Evolutionary conservation across 2,329 filamentous ascomycete genomes (phyloP), one percentile per base, ranked within the genome.

Genomic region (Rhynchosporium graminicola): DNA sequence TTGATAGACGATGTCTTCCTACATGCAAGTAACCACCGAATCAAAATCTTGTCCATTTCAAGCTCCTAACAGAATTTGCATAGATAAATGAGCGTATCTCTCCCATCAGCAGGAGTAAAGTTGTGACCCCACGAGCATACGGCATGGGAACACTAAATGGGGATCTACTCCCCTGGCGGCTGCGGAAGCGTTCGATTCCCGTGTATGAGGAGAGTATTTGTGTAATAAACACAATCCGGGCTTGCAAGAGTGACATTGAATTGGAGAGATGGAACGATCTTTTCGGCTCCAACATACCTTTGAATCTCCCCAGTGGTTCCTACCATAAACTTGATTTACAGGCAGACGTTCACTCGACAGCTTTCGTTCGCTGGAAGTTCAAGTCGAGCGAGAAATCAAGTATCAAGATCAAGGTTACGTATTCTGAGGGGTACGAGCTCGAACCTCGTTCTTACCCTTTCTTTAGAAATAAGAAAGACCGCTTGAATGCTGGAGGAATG

Each of bases 1-100:
- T 57, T 72, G 9, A 59, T 71, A 0, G 76, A 78, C 31, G 77
- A 79, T 64, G 73, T 72, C 1, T 79, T 79, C 63, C 70, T 79
- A 3, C 77, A 79, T 69, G 75, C 78, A 66, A 69, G 52, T 6
- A 42, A 12, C 40, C 8, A 48, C 28, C 13, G 36, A 12, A 45
- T n/a, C 15, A 31, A 3, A 4, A 46, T 71, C 45, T 26, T 31
- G 20, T 3, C 7, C 43, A 46, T 7, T 7, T 20, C 8, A n/a
- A 46, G 26, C 8, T 46, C 4, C n/a, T 26, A 6, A 46, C 46
- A 28, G 8, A 40, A 47, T 12, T 46, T 28, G 7, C 20, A 2
- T 29, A 73, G 69, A 72, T 73, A 51, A 69, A 62, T 52, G 70
- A 73, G 45, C 67, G 70, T 10, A 57, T 70, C 4, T 28, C 57